Conservation (phyloP, 1,284 basidiomycete species). For the Volvariella surrecta region DNA sequence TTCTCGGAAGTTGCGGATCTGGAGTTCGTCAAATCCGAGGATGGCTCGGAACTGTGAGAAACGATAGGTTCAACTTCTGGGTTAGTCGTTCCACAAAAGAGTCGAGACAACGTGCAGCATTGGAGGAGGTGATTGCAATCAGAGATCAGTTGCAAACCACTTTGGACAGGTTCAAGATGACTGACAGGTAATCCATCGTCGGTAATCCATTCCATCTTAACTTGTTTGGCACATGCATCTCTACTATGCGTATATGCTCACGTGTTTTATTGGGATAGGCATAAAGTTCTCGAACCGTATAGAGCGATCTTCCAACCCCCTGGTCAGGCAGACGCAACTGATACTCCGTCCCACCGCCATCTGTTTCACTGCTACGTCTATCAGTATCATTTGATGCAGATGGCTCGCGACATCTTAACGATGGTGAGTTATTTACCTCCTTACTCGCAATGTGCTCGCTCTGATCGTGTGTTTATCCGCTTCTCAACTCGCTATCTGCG, state of each 20-base stretch:
- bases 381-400: conserved; percentile 22
- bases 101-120: conserved; percentile 23
- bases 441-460: neutral
- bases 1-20: conserved; percentile 40
- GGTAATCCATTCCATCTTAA: neutral
- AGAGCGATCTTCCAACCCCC: conserved; percentile 46
- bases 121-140: conserved; percentile 29
- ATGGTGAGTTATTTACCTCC: conserved; percentile 9
- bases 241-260: conserved; percentile 9
- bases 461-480: neutral
- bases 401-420: conserved; percentile 11
- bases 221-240: too few species aligned
- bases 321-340: conserved; percentile 20
- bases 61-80: conserved; percentile 32
- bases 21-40: conserved; percentile 38
- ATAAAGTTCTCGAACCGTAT: conserved; percentile 66
- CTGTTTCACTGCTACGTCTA: conserved; percentile 16
- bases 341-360: conserved; percentile 14
- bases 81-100: conserved; percentile 19
- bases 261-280: conserved; percentile 25
- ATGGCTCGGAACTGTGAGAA: conserved; percentile 43
- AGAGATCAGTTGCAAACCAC: conserved; percentile 29
- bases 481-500: neutral
- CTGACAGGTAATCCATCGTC: conserved; percentile 45
- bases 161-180: conserved; percentile 40